A percentile compares a stretch with the other conserved stretches of the same genome.
phyloP scores from a whole-genome alignment of 148 eudicot genomes.

The Vaccinium myrtillus region DNA sequence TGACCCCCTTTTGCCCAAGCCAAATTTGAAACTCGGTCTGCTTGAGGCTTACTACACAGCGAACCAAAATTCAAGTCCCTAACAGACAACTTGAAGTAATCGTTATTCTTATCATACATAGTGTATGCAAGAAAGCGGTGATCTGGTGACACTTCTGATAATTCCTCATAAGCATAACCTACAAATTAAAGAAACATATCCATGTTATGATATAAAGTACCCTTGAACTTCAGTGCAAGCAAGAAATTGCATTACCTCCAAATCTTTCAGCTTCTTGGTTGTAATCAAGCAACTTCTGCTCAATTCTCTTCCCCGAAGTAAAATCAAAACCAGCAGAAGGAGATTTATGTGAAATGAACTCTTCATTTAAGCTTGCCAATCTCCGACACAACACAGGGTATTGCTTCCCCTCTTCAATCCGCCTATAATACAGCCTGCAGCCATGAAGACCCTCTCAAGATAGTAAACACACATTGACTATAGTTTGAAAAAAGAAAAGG shows the following conservation, averaged over 20 bases:
- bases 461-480: slow-evolving; percentile 15
- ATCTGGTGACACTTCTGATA: slow-evolving; percentile 92
- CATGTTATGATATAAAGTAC: background rate
- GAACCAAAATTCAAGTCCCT: slow-evolving; percentile 71
- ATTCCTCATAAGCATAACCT: slow-evolving; percentile 94
- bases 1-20: slow-evolving; percentile 86
- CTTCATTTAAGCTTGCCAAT: slow-evolving; percentile 71
- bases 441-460: slow-evolving; percentile 37
- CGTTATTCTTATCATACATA: slow-evolving; percentile 94
- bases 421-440: slow-evolving; percentile 83
- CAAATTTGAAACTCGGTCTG: slow-evolving; percentile 74
- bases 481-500: background rate
- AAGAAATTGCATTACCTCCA: slow-evolving; percentile 55
- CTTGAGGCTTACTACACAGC: slow-evolving; percentile 80
- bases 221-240: slow-evolving; percentile 2
- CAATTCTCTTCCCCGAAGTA: slow-evolving; percentile 82
- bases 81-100: slow-evolving; percentile 78
- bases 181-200: slow-evolving; percentile 8
- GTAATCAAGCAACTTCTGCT: slow-evolving; percentile 83
- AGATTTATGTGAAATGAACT: slow-evolving; percentile 80
- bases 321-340: slow-evolving; percentile 89
- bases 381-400: slow-evolving; percentile 86
- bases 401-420: slow-evolving; percentile 91
- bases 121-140: slow-evolving; percentile 88
- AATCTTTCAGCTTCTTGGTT: slow-evolving; percentile 92